Base-by-base conservation (phyloP, 169 alveolate species). In the Toxoplasma gondii region DNA sequence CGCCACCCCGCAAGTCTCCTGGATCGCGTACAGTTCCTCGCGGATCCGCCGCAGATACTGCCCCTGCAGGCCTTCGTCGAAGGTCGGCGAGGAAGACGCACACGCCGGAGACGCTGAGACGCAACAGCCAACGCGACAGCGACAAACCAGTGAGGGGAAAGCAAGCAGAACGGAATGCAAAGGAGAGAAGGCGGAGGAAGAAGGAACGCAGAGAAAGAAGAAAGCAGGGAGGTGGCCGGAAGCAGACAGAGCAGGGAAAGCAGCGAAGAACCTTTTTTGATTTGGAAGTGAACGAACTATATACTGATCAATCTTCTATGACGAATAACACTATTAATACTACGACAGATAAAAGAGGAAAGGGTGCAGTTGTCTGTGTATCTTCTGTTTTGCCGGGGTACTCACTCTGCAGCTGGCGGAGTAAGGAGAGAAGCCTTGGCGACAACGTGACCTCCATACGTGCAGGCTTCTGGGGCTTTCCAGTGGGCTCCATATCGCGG, bases 11-110 rank as follows among this genome's bases (percentile, higher is more conserved):
- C 64, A 43, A 1, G 31, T 39, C 67, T 82, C 67, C 90, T 82
- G 90, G 1, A 82, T 82, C 22, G 9, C 53, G 90, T 29, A 82
- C 43, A 82, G 90, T 31, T 82, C 90, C 41, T 82, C 90, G 19
- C 64, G 53, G 22, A 82, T 82, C 67, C 41, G 67, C 43, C 64
- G 90, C 10, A 82, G 64, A 10, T 29, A 31, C 39, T 41, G 1
- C 38, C 24, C 1, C 41, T 82, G 90, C 69, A 38, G 29, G 24
- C 34, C 67, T 17, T 16, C 64, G 41, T 82, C 90, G 29, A 82
- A 82, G 2, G 31, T 31, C 67, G 64, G 90, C 34, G 90, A 82
- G 1, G 90, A 82, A 9, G 90, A 41, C 38, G 90, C 90, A 31
- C 90, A 82, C 44, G n/a, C n/a, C 43, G 84, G 43, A 38, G 67